Evolutionary conservation across 2,329 filamentous ascomycete species (phyloP), one percentile per base, ranked within the genome.

Genomic region (Cordyceps javanica): DNA sequence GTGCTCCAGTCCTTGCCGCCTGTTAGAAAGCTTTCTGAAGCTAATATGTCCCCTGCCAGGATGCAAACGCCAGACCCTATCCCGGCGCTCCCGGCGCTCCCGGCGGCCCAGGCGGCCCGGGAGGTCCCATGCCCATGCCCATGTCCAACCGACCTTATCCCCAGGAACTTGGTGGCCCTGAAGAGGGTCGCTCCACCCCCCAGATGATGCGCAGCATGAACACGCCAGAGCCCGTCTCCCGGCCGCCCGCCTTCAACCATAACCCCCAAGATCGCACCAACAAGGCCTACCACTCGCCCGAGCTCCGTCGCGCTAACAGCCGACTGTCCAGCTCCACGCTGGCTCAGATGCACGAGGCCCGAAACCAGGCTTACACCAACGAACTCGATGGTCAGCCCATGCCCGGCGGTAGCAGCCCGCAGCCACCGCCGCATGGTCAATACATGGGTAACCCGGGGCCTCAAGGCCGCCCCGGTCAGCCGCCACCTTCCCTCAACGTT

Each of bases 311-410:
- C 62, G 90, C 89, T 53, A 94, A 91, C 64, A 91, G 88, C 64
- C 87, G 91, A 23, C 86, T 97, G 69, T 96, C 94, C 26, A 82
- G 80, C 63, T 86, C 85, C 1, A 97, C 93, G 1, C 77, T 97
- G 46, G 81, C 86, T 45, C 91, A 97, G 68, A 79, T 97, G 63
- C 88, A 88, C 46, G 83, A 82, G 55, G 82, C 61, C 11, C 21
- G 52, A 34, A 59, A 53, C 34, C 30, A 44, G 13, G 16, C 59
- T 39, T 49, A 57, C 57, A 50, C 28, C 53, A 56, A 51, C 19
- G 58, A 59, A n/a, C 48, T 58, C 30, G 49, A 58, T 19, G 56
- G 56, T 10, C 56, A 58, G 13, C 25, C 56, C 26, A 48, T 58
- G 39, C 48, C 38, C 10, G 36, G 34, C 45, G 19, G 34, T 25